Evolutionary conservation across 768 basidiomycete species (phyloP).

Genomic region (Trametopsis cervina): DNA sequence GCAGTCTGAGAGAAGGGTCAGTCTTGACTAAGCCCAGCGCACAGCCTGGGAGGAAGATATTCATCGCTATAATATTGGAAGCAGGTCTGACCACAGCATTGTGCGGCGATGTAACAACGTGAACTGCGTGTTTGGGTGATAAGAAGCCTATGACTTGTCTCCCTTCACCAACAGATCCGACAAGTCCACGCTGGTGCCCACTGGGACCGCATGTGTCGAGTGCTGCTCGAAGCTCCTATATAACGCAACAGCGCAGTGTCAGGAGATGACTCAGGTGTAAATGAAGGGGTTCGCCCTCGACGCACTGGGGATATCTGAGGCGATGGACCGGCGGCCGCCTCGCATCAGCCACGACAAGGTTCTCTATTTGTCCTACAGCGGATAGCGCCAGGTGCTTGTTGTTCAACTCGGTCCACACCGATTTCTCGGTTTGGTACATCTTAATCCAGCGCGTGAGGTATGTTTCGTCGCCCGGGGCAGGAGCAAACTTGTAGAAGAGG

Average conservation of each 20-base stretch:
- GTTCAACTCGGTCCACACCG: slow-evolving; percentile 50
- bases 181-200: slow-evolving; percentile 40
- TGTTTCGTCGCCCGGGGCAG: slow-evolving; percentile 50
- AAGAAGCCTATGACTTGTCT: background rate
- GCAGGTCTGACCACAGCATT: too few relatives aligned
- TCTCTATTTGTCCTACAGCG: slow-evolving; percentile 36
- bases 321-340: slow-evolving; percentile 46
- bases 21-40: too few relatives aligned
- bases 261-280: too few relatives aligned
- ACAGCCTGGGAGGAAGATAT: too few relatives aligned
- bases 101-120: too few relatives aligned
- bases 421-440: slow-evolving; percentile 44
- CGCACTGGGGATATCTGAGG: slow-evolving; percentile 71
- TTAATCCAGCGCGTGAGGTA: slow-evolving; percentile 64
- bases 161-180: slow-evolving; percentile 30
- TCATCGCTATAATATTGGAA: too few relatives aligned
- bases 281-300: too few relatives aligned
- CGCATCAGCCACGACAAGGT: slow-evolving; percentile 35
- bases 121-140: background rate
- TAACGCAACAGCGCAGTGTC: background rate
- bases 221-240: slow-evolving; percentile 48
- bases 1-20: too few relatives aligned
- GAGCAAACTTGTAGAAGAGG: slow-evolving; percentile 63
- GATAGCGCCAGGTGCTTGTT: slow-evolving; percentile 47
- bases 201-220: slow-evolving; percentile 54